Conservation (phyloP, 2,329 filamentous ascomycete genomes). For the Penicillium sp. region DNA sequence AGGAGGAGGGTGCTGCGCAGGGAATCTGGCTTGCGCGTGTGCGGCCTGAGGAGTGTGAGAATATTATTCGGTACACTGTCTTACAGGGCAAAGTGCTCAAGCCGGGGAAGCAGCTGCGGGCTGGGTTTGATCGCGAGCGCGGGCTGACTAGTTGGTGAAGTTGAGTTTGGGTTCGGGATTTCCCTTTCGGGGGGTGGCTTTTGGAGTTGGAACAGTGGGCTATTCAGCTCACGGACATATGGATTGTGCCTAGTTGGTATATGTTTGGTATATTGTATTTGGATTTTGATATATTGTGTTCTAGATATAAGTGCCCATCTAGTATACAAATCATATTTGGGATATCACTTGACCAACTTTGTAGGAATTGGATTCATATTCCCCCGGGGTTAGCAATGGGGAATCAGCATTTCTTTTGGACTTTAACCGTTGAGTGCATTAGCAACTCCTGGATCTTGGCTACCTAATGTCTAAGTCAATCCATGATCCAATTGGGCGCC, state of each 20-base stretch:
- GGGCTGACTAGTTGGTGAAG: slow-evolving; percentile 82
- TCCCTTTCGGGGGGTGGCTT: background rate
- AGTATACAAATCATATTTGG: background rate
- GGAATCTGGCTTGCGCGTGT: slow-evolving; percentile 92
- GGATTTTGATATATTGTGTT: too few species aligned
- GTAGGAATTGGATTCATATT: background rate
- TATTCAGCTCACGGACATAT: background rate
- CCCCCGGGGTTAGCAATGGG: background rate
- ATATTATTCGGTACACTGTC: slow-evolving; percentile 83
- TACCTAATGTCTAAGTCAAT: background rate
- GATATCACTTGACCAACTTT: background rate
- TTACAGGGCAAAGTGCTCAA: slow-evolving; percentile 93
- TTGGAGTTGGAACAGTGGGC: background rate
- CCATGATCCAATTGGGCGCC: background rate
- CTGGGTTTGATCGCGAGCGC: slow-evolving; percentile 81
- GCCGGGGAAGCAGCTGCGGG: slow-evolving; percentile 78
- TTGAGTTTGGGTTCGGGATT: background rate
- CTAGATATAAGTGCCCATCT: too few species aligned
- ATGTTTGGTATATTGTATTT: background rate
- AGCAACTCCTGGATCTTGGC: too few species aligned
- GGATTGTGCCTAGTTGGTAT: background rate
- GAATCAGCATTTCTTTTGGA: too few species aligned
- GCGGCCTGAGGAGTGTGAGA: slow-evolving; percentile 85
- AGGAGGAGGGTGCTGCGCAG: slow-evolving; percentile 66
- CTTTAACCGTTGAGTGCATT: too few species aligned